These are phyloP conservation scores for Vigna reflexopilosa DNA, from an alignment of 306 rosid species.

Conservation along the genomic window DNA sequence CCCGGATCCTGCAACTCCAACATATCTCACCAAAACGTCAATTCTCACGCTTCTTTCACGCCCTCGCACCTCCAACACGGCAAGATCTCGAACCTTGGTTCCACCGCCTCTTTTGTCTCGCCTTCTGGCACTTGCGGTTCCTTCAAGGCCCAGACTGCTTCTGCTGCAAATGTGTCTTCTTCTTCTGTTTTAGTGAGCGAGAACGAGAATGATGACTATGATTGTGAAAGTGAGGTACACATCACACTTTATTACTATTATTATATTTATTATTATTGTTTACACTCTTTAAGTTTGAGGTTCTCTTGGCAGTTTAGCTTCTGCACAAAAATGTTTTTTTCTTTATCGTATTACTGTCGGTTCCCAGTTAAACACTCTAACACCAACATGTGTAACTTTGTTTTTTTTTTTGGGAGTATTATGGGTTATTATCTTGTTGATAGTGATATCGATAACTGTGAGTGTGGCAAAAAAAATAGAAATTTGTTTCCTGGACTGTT, in stretches of 20 bases:
- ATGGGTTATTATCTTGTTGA: conserved; percentile 6
- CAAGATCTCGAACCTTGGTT: conserved; percentile 58
- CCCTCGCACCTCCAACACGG: conserved; percentile 45
- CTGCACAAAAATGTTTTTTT: neutral
- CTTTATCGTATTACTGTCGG: neutral
- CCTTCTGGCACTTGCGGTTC: neutral
- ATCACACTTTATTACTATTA: neutral
- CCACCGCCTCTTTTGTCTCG: conserved; percentile 23
- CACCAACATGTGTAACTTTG: neutral
- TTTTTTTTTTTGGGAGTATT: neutral
- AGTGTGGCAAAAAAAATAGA: neutral
- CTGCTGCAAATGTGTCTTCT: conserved; percentile 59
- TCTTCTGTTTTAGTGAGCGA: conserved; percentile 63
- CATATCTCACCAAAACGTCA: conserved; percentile 14
- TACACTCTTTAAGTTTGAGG: conserved; percentile 22
- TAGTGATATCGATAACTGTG: neutral
- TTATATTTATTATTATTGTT: neutral
- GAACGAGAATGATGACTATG: conserved; percentile 78
- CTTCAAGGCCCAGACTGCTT: conserved; percentile 17
- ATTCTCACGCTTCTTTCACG: conserved; percentile 38
- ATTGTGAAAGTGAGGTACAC: conserved; percentile 87
- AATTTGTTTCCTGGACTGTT: conserved; percentile 18
- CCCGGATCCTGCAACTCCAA: conserved; percentile 43
- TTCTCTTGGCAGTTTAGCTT: neutral
- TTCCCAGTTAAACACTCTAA: conserved; percentile 1